Conservation (phyloP, 257 asterid species). For the Echites panduratus region DNA sequence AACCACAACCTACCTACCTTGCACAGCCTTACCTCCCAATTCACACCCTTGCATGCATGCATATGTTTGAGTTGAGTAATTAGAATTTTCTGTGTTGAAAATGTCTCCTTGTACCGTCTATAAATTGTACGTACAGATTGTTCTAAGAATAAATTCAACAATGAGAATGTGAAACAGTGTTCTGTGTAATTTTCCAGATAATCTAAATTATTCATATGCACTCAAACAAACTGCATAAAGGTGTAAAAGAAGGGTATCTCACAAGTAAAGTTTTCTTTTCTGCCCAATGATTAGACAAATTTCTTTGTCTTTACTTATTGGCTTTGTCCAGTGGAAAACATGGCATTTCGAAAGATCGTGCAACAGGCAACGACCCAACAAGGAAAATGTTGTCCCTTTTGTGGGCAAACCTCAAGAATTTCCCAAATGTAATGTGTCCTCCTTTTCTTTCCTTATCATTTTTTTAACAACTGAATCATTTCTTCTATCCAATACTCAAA, state of each 20-base stretch:
- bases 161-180: not conserved
- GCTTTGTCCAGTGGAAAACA: not conserved
- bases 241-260: not conserved
- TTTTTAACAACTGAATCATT: conserved; percentile 2
- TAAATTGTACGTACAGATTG: too few relatives aligned
- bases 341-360: not conserved
- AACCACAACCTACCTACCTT: too few relatives aligned
- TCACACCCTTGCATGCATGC: too few relatives aligned
- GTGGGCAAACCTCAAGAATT: conserved; percentile 4
- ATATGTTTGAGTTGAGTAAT: too few relatives aligned
- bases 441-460: not conserved
- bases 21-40: too few relatives aligned
- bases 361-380: conserved; percentile 1
- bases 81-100: too few relatives aligned
- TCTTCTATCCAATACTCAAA: not conserved
- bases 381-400: conserved; percentile 3
- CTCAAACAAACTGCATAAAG: not conserved
- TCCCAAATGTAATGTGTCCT: not conserved
- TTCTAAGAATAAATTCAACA: not conserved
- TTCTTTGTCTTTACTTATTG: conserved; percentile 7
- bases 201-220: not conserved
- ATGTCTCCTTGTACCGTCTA: too few relatives aligned
- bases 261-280: not conserved
- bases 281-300: conserved; percentile 1
- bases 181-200: not conserved